Evolutionary conservation across 2,329 filamentous ascomycete genomes (phyloP).

Genomic region (Talaromyces pinophilus): DNA sequence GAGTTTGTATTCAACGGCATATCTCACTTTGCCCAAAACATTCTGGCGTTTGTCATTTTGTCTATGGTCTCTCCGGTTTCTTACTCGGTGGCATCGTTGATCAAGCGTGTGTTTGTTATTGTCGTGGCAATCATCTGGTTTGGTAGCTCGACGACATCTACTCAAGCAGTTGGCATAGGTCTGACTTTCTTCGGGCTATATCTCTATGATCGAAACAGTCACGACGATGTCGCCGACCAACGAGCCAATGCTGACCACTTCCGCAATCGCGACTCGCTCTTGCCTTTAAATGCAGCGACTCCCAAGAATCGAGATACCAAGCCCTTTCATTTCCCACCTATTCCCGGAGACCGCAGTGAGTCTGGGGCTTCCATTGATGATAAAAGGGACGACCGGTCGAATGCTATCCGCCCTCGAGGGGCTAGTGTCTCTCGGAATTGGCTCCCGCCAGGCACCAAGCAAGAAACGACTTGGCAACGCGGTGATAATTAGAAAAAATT

Average conservation of each 20-base stretch:
- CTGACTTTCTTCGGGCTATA: constrained; percentile 92
- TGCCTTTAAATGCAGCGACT: constrained; percentile 61
- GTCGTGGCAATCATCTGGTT: constrained; percentile 96
- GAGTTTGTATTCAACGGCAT: constrained; percentile 97
- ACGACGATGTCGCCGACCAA: constrained; percentile 83
- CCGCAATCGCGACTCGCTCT: constrained; percentile 62
- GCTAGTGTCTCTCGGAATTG: constrained; percentile 53
- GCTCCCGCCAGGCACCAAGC: constrained; percentile 76
- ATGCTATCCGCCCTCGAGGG: constrained; percentile 43
- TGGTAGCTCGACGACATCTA: constrained; percentile 76
- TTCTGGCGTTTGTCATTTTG: constrained; percentile 87
- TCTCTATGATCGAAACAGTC: constrained; percentile 89
- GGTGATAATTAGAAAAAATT: constrained; percentile 41
- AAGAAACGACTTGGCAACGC: constrained; percentile 78
- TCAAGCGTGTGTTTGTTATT: constrained; percentile 97
- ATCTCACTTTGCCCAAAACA: constrained; percentile 95
- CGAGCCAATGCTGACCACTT: constrained; percentile 66
- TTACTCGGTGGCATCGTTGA: constrained; percentile 91
- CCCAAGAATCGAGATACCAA: constrained; percentile 41
- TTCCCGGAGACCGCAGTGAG: constrained; percentile 28
- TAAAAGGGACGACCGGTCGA: constrained; percentile 50
- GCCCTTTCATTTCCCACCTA: constrained; percentile 39
- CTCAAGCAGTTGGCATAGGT: constrained; percentile 81
- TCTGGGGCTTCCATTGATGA: constrained; percentile 29
- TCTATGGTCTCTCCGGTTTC: constrained; percentile 95